phyloP scores from a whole-genome alignment of 1,139 yeast species.

The Nakaseomyces bracarensis region DNA sequence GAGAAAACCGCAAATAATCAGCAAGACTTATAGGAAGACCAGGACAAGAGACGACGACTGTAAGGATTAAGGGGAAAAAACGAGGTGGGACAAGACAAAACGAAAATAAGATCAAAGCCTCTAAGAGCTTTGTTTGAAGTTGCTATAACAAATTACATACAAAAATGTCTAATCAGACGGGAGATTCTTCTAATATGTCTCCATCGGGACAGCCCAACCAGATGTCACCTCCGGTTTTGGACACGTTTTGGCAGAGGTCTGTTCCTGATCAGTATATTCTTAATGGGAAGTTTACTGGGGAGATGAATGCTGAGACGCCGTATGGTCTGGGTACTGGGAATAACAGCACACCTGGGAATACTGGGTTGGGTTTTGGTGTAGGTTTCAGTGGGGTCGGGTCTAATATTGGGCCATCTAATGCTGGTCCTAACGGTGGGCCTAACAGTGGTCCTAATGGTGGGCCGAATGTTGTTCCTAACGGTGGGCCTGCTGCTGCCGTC shows the following conservation, averaged over 20 bases:
- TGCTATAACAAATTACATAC: too few relatives aligned
- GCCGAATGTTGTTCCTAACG: too few relatives aligned
- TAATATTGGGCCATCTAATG: not conserved
- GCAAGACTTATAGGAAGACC: too few relatives aligned
- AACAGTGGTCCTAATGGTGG: too few relatives aligned
- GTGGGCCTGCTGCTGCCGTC: too few relatives aligned
- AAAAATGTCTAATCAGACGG: not conserved
- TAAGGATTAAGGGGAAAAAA: too few relatives aligned
- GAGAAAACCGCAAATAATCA: too few relatives aligned
- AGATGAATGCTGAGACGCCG: not conserved
- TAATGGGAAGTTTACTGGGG: too few relatives aligned
- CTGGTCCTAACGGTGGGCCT: too few relatives aligned
- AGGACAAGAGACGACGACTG: too few relatives aligned
- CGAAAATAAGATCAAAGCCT: not conserved
- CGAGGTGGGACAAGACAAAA: too few relatives aligned
- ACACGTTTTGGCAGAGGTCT: not conserved
- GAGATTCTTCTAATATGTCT: not conserved
- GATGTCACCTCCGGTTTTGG: constrained; percentile 1
- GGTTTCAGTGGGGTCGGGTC: not conserved
- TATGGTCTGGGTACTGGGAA: not conserved
- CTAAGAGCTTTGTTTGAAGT: not conserved
- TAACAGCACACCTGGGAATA: not conserved
- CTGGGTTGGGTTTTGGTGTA: not conserved
- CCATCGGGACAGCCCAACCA: not conserved
- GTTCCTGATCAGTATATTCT: not conserved